These are phyloP conservation scores for Cucurbita argyrosperma DNA, from an alignment of 306 rosid species.

Conservation along the genomic window DNA sequence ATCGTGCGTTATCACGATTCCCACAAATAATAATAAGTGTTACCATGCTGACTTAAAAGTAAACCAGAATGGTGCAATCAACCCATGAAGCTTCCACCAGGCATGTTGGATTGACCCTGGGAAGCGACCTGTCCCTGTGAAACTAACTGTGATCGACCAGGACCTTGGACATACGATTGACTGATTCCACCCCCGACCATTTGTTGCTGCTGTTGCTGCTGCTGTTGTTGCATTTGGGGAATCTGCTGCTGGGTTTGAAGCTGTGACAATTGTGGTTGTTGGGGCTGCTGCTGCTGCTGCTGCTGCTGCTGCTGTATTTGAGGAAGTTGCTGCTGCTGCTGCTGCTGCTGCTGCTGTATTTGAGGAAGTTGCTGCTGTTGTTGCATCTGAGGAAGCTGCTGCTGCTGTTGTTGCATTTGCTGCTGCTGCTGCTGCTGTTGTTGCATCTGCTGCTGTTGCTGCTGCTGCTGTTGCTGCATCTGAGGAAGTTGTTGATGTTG, in stretches of 20 bases:
- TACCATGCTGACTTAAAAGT: not conserved
- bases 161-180: constrained; percentile 71
- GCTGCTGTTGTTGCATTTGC: constrained; percentile 20
- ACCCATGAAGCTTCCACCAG: constrained; percentile 74
- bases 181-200: constrained; percentile 69
- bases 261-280: constrained; percentile 23
- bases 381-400: constrained; percentile 16
- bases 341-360: constrained; percentile 18
- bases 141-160: constrained; percentile 64
- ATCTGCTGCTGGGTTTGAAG: constrained; percentile 26
- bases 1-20: not conserved
- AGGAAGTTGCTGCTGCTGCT: constrained; percentile 22
- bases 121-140: constrained; percentile 72
- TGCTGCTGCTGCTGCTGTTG: constrained; percentile 3
- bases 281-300: constrained; percentile 9
- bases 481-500: constrained; percentile 29
- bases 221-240: constrained; percentile 25
- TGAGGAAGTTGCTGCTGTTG: not conserved
- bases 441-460: not conserved
- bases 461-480: constrained; percentile 23
- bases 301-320: constrained; percentile 18
- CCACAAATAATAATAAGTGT: not conserved
- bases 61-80: constrained; percentile 7
- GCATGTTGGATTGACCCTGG: constrained; percentile 51
- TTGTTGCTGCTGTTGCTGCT: constrained; percentile 66